Base-by-base conservation (phyloP, 352 stramenopile genomes). In the Globisporangium carolinianum region DNA sequence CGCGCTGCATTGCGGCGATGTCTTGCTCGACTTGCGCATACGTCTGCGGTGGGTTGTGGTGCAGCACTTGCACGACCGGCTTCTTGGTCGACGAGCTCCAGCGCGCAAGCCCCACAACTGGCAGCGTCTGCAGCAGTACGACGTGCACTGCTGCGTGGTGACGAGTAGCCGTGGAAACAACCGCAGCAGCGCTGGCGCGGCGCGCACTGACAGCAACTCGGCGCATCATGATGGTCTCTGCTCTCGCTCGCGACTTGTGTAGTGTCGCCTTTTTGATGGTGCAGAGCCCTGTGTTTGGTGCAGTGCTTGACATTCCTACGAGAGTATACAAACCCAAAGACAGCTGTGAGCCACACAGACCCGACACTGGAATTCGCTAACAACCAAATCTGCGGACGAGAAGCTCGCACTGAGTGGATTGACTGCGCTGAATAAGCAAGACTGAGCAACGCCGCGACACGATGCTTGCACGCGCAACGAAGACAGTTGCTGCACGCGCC, bases 21-120 rank as follows among this genome's bases (percentile, higher is more conserved):
- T 94, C 77, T 61, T 89, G 70, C 64, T 94, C 83, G 53, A 83
- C 67, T 55, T 90, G 65, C 43, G 85, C 76, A 64, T 89, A 91
- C 54, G 57, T 71, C 51, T 64, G 78, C 2, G 67, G 63, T 35
- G 80, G 77, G 53, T 83, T 77, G 66, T 87, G 74, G 47, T 67
- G 70, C 56, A 90, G 62, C 58, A 90, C 80, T 54, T 88, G 73
- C 36, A 90, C 70, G 12, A 57, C 70, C 8, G 69, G 61, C 10
- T 48, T 65, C 51, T 64, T 75, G 11, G 59, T 55, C 18, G 62
- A 67, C 50, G 57, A 56, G 35, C 43, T 41, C 46, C 51, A 53
- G 56, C 62, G 51, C 35, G n/a, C 10, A 12, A 36, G 15, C 4
- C 38, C 1, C 18, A n/a, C 49, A 17, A 9, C 8, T 4, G 24